Evolutionary conservation across 495 filamentous ascomycete species (phyloP).

Genomic region (Aspergillus saccharolyticus): DNA sequence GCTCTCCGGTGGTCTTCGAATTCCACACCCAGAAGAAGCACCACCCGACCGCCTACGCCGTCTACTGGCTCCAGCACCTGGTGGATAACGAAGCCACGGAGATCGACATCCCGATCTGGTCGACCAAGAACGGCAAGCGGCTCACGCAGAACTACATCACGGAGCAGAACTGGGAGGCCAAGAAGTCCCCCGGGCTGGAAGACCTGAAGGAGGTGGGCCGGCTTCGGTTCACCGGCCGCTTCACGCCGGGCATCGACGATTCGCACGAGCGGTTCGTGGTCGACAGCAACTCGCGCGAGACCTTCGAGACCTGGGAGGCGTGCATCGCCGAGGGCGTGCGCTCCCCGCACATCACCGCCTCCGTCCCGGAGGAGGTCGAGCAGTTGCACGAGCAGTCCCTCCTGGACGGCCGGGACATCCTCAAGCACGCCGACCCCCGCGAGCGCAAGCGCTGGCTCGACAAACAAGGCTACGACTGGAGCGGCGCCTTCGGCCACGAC

Average conservation of each 20-base stretch:
- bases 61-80: conserved; percentile 81
- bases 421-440: conserved; percentile 60
- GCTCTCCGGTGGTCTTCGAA: conserved; percentile 83
- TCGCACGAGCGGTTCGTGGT: conserved; percentile 78
- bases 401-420: conserved; percentile 70
- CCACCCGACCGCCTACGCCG: conserved; percentile 64
- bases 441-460: conserved; percentile 75
- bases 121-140: conserved; percentile 63
- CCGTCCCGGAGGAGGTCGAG: conserved; percentile 61
- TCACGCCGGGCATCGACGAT: conserved; percentile 86
- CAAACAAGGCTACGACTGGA: conserved; percentile 81
- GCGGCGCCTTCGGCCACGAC: conserved; percentile 73
- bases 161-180: conserved; percentile 55
- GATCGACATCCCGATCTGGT: conserved; percentile 84
- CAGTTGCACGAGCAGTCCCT: conserved; percentile 76
- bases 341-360: conserved; percentile 55
- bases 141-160: conserved; percentile 91
- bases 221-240: conserved; percentile 68
- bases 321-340: conserved; percentile 83
- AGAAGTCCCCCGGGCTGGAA: conserved; percentile 57
- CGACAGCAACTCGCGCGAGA: conserved; percentile 86
- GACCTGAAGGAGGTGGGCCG: conserved; percentile 77
- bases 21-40: conserved; percentile 67
- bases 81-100: conserved; percentile 69
- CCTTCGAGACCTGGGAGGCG: conserved; percentile 90